Evolutionary conservation across 2,329 filamentous ascomycete species (phyloP), one percentile per base, ranked within the genome.

Genomic region (Penicillium sp.): DNA sequence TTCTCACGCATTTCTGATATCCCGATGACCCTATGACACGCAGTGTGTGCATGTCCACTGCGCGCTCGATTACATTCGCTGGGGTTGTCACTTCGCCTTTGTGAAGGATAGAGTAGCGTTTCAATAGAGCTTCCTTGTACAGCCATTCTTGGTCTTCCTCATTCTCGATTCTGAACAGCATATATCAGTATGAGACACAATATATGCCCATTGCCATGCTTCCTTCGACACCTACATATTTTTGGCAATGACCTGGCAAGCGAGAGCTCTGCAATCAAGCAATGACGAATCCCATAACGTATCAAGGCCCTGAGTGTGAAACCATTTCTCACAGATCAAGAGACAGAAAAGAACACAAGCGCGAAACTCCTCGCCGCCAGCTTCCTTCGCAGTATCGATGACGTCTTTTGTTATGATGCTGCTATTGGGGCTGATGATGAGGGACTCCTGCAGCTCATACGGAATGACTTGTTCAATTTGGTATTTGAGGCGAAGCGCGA

Each of bases 201-300:
- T 0, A 5, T 35, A 47, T 43, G 24, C 2, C 12, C n/a, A 14
- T 20, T 26, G 28, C 35, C 24, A 18, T 16, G 26, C 26, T 35
- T 35, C 28, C 28, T 33, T 33, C 28, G 12, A 16, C 18, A 40
- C 63, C 52, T 71, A 79, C 77, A 84, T 78, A 50, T 83, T 79
- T 77, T 97, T 99, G 20, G 94, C 92, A 66, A 99, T 88, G 48
- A 97, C 86, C 71, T 97, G 91, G 68, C 91, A 96, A 14, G 94
- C 92, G 2, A 83, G 78, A 1, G 91, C 90, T 28, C 93, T 84
- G 38, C 94, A 77, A 43, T 86, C 76, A 70, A 96, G 90, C 40
- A 97, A 79, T 59, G 91, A 88, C 6, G 92, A 86, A 72, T 99
- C 93, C 91, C 93, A 99, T 2, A 97, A 83, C 78, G 99, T 94